Base-by-base conservation (phyloP, 768 basidiomycete genomes). In the Russula brevipes region DNA sequence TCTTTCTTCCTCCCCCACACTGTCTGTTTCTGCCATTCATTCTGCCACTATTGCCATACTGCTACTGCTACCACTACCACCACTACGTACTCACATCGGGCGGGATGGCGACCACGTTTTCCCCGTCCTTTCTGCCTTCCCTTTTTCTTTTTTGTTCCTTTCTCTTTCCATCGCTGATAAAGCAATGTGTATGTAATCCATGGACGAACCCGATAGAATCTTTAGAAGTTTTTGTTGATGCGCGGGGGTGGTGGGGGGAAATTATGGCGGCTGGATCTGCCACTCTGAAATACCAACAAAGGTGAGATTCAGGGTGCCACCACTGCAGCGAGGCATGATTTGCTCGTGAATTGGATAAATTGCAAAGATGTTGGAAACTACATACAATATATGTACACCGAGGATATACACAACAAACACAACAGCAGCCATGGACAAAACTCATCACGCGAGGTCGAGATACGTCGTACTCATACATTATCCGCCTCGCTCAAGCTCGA, bases 161-260 rank as follows among this genome's bases (percentile, higher is more conserved):
- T 38, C 52, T 39, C 19, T 35, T 42, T 44, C 44, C 47, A 19
- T 61, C 46, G 9, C 39, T 42, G 54, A 46, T 49, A 55, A 55
- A 55, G 60, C 61, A 61, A 44, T 57, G 51, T 61, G 61, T 61
- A 61, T 61, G 61, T 61, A 61, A 50, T 41, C 19, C 61, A 61
- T 51, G 61, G 61, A 61, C 54, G 8, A 50, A 55, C 36, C 45
- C 46, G 60, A 61, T 61, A 61, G 60, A 61, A 30, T 8, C 19
- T 47, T 53, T 54, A 52, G 51, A 52, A 19, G 19, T 52, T 36
- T 35, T 33, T 10, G 31, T 51, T n/a, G 50, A 17, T 35, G 50
- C 30, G 33, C 1, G 11, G 7, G 46, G 11, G 38, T 7, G 6
- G 38, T 39, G 38, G 7, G 38, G 11, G n/a, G n/a, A n/a, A 6